These are phyloP conservation scores for Cucumis variabilis DNA, from an alignment of 331 rosid genomes.

Conservation along the genomic window DNA sequence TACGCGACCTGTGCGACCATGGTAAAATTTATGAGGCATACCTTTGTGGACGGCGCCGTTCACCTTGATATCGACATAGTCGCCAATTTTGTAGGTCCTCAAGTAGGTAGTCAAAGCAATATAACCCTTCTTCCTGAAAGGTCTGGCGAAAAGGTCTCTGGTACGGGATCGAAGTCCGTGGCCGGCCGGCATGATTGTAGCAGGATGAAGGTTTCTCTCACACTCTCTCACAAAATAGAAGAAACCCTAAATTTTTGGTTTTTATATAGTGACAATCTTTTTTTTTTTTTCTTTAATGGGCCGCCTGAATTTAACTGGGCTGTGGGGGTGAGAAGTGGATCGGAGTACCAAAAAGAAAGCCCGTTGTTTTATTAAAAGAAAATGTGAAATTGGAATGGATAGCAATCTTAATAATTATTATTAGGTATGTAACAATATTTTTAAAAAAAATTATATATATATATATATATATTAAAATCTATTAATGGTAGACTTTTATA, in stretches of 20 bases:
- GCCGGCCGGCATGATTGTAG: slow-evolving; percentile 77
- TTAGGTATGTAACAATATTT: too few species aligned
- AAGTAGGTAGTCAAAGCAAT: slow-evolving; percentile 82
- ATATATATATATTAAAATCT: too few species aligned
- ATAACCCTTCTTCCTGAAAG: slow-evolving; percentile 99
- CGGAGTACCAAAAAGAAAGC: background rate
- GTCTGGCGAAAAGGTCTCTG: slow-evolving; percentile 77
- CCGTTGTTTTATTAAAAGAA: too few species aligned
- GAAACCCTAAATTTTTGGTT: background rate
- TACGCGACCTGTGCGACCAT: slow-evolving; percentile 92
- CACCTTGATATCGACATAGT: slow-evolving; percentile 82
- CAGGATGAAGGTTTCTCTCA: background rate
- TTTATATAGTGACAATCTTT: background rate
- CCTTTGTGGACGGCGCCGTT: slow-evolving; percentile 94
- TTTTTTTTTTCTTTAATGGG: background rate
- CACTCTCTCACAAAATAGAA: background rate
- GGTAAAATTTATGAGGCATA: slow-evolving; percentile 98
- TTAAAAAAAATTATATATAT: too few species aligned
- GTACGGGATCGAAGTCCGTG: slow-evolving; percentile 85
- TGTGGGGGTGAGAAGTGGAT: background rate
- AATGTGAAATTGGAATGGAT: too few species aligned
- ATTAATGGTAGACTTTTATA: too few species aligned
- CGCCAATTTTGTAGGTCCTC: slow-evolving; percentile 72
- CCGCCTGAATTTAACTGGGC: background rate
- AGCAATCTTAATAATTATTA: too few species aligned